These are phyloP conservation scores for Colletotrichum tabaci DNA, from an alignment of 2,329 filamentous ascomycete species.

Conservation along the genomic window DNA sequence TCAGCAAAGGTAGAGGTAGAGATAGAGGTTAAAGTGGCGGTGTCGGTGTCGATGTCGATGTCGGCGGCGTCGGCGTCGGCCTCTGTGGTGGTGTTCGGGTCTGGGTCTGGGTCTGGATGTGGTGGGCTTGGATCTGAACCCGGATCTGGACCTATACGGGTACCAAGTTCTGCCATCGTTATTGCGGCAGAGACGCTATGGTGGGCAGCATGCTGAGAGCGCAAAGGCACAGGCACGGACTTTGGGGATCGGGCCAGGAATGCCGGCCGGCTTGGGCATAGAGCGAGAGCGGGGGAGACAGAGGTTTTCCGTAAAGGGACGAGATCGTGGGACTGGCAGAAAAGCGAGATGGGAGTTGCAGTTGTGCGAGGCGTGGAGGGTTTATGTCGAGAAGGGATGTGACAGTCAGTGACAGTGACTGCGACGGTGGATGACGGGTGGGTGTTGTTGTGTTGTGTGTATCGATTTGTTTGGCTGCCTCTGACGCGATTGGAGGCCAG, in stretches of 20 bases:
- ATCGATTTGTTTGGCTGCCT: slow-evolving; percentile 16
- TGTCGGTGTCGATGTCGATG: slow-evolving; percentile 21
- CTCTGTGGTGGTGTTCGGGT: slow-evolving; percentile 8
- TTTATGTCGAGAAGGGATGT: slow-evolving; percentile 33
- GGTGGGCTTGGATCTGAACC: neutral
- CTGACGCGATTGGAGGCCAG: slow-evolving; percentile 27
- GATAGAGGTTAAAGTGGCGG: neutral
- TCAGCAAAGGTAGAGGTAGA: neutral
- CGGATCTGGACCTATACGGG: slow-evolving; percentile 7
- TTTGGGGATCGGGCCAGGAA: neutral
- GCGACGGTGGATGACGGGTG: slow-evolving; percentile 1
- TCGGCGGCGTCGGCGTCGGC: neutral
- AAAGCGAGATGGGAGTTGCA: neutral
- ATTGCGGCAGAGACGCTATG: slow-evolving; percentile 36
- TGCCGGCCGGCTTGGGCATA: slow-evolving; percentile 17
- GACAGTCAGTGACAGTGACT: neutral
- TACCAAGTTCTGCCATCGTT: slow-evolving; percentile 38
- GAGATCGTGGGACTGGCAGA: slow-evolving; percentile 6
- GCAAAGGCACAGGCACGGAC: slow-evolving; percentile 23
- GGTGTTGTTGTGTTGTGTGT: neutral
- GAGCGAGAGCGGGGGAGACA: slow-evolving; percentile 18
- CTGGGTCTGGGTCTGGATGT: neutral
- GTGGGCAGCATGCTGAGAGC: slow-evolving; percentile 38
- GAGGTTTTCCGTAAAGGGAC: slow-evolving; percentile 23
- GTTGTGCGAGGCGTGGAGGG: slow-evolving; percentile 22